Conservation (phyloP, 805 yeast species). For the Kazachstania kunashirensis region DNA sequence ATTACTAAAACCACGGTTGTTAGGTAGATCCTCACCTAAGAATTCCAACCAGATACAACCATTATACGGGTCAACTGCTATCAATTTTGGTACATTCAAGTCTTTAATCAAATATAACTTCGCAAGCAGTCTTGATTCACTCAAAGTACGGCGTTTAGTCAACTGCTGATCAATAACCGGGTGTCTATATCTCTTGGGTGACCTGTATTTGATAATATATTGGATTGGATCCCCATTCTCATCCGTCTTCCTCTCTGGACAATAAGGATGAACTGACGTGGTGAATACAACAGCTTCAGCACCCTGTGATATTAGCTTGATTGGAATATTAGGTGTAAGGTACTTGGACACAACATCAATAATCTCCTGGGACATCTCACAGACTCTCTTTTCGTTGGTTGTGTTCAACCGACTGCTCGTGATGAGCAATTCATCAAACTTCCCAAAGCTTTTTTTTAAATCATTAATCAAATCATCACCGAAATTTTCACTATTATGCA, state of each 20-base stretch:
- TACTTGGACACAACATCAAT: constrained; percentile 35
- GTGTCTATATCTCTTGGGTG: constrained; percentile 85
- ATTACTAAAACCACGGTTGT: constrained; percentile 45
- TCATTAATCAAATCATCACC: no score
- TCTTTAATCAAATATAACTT: constrained; percentile 40
- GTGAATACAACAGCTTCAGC: constrained; percentile 80
- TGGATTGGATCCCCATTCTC: constrained; percentile 18
- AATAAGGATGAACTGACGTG: constrained; percentile 58
- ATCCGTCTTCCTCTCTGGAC: constrained; percentile 10
- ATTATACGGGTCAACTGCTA: constrained; percentile 64
- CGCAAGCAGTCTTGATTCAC: constrained; percentile 72
- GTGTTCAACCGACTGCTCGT: no score
- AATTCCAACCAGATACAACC: constrained; percentile 88
- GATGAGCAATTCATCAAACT: no score
- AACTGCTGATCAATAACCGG: constrained; percentile 66
- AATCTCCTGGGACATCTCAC: constrained; percentile 45
- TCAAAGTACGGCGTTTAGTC: constrained; percentile 70
- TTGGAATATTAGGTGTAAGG: constrained; percentile 39
- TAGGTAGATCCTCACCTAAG: constrained; percentile 46
- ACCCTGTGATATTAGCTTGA: constrained; percentile 65
- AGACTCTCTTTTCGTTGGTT: no score
- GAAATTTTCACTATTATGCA: no score
- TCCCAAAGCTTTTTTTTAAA: no score
- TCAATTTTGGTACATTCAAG: constrained; percentile 59
- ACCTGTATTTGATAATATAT: constrained; percentile 74